These are phyloP conservation scores for Xylaria longipes DNA, from an alignment of 495 filamentous ascomycete species.

Conservation along the genomic window DNA sequence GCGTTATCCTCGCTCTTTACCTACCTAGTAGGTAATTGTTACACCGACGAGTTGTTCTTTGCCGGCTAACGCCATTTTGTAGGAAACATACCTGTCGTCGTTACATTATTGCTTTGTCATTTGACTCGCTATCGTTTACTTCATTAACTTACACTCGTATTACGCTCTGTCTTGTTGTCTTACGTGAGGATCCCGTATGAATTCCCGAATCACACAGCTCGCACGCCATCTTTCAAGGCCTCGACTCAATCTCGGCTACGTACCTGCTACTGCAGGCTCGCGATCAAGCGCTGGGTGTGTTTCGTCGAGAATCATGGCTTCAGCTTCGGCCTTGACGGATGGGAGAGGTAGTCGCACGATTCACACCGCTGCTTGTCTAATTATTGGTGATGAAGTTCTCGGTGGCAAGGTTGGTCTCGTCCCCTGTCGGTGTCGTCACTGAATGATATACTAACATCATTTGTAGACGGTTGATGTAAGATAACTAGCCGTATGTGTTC, in stretches of 20 bases:
- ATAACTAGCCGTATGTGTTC: not conserved
- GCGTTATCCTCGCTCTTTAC: not conserved
- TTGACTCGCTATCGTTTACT: not conserved
- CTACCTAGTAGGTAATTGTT: not conserved
- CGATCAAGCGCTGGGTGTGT: slow-evolving; percentile 35
- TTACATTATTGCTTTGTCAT: not conserved
- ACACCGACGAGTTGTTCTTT: not conserved
- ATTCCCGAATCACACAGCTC: slow-evolving; percentile 73
- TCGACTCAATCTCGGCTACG: slow-evolving; percentile 60
- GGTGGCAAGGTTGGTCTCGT: slow-evolving; percentile 80
- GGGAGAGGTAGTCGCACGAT: slow-evolving; percentile 68
- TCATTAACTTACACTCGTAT: not conserved
- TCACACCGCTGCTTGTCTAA: slow-evolving; percentile 89
- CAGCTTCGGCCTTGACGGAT: slow-evolving; percentile 43
- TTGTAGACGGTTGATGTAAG: slow-evolving; percentile 47
- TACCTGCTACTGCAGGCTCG: slow-evolving; percentile 47
- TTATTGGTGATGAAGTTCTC: slow-evolving; percentile 96
- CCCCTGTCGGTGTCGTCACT: not conserved
- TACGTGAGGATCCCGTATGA: slow-evolving; percentile 59
- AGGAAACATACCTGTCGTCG: not conserved
- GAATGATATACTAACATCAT: not conserved
- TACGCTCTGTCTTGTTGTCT: not conserved
- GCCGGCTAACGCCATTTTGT: not conserved
- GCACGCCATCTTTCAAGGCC: slow-evolving; percentile 74
- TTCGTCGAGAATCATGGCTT: slow-evolving; percentile 57